Evolutionary conservation across 164 flowering plant genomes (phyloP).

Genomic region (Taxillus chinensis): DNA sequence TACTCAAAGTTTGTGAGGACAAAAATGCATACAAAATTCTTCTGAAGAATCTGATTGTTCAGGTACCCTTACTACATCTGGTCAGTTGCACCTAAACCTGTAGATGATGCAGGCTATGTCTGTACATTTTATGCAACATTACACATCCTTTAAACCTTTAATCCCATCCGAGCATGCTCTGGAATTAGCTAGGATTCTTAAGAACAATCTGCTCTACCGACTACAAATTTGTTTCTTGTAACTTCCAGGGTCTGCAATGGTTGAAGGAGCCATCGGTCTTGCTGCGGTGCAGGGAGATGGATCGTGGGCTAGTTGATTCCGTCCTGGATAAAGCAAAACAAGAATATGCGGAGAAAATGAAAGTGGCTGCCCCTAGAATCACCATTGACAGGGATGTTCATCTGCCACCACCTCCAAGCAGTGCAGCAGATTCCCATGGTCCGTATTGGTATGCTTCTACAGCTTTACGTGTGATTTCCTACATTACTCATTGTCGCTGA

Average conservation of each 20-base stretch:
- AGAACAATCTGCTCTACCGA: no score
- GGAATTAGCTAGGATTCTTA: no score
- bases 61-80: slow-evolving; percentile 21
- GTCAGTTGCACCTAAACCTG: no score
- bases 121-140: no score
- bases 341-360: slow-evolving; percentile 41
- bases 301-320: slow-evolving; percentile 34
- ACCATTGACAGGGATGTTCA: slow-evolving; percentile 30
- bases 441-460: slow-evolving; percentile 32
- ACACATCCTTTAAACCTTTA: no score
- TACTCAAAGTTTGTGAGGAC: slow-evolving; percentile 28
- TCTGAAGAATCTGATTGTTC: slow-evolving; percentile 46
- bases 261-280: slow-evolving; percentile 52
- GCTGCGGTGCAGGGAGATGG: slow-evolving; percentile 56
- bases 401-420: slow-evolving; percentile 60
- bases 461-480: no score
- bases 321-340: slow-evolving; percentile 34
- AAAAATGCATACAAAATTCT: slow-evolving; percentile 34
- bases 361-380: slow-evolving; percentile 28
- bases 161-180: no score
- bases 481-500: no score
- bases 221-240: neutral
- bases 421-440: slow-evolving; percentile 26
- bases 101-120: no score
- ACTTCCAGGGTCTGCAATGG: slow-evolving; percentile 37